Evolutionary conservation across 2,329 filamentous ascomycete genomes (phyloP).

Genomic region (Teratosphaeria viscida): DNA sequence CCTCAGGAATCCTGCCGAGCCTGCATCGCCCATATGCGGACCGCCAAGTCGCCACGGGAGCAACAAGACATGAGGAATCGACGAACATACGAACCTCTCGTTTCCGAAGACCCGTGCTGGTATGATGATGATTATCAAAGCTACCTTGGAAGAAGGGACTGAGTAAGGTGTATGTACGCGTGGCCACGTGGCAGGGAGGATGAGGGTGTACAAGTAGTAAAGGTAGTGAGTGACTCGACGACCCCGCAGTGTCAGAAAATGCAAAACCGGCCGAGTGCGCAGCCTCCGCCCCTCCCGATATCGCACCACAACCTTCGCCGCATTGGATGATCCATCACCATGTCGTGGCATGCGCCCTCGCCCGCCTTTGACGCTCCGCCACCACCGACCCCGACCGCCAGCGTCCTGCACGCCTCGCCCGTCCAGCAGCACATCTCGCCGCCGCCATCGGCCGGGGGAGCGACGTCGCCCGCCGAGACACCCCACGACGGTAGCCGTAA

Average conservation of each 20-base stretch:
- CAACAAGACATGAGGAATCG: too few species aligned
- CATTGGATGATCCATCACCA: not conserved
- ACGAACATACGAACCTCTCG: too few species aligned
- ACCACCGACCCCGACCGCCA: not conserved
- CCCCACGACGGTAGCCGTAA: not conserved
- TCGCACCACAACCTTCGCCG: not conserved
- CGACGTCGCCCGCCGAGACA: not conserved
- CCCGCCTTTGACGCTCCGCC: not conserved
- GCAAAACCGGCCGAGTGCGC: not conserved
- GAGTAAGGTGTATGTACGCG: not conserved
- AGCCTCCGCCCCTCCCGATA: not conserved
- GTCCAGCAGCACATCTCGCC: not conserved
- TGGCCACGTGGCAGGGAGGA: not conserved
- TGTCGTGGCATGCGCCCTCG: not conserved
- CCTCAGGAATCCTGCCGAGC: too few species aligned
- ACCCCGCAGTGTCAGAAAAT: not conserved
- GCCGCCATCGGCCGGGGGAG: not conserved
- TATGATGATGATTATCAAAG: too few species aligned
- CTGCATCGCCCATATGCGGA: too few species aligned
- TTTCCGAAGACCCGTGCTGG: too few species aligned
- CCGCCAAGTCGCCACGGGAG: too few species aligned
- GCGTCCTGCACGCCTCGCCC: slow-evolving; percentile 1
- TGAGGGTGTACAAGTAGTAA: not conserved
- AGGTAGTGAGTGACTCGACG: not conserved
- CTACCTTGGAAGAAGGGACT: too few species aligned